phyloP scores from a whole-genome alignment of 2,329 filamentous ascomycete species.

The Cercospora berteroae region DNA sequence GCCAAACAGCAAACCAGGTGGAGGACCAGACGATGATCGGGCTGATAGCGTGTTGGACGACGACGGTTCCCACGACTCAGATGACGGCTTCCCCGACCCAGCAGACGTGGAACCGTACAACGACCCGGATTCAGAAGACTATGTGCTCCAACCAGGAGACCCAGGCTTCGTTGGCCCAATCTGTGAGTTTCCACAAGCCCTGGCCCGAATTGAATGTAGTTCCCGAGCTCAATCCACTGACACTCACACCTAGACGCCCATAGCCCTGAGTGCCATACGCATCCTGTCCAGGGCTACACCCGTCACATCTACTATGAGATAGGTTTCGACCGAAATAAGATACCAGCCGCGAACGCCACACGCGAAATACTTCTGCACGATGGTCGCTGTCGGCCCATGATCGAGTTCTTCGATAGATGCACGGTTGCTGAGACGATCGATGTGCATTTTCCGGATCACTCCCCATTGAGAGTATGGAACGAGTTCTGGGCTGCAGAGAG shows the following conservation, averaged over 20 bases:
- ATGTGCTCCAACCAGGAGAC: neutral
- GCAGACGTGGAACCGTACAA: too few species aligned
- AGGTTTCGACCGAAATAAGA: neutral
- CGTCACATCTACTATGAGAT: neutral
- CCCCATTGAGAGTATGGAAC: neutral
- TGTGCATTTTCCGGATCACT: neutral
- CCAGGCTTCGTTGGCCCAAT: neutral
- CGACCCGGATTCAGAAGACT: neutral
- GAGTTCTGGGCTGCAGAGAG: neutral
- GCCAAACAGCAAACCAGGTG: neutral
- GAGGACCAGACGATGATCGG: neutral
- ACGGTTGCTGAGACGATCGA: constrained; percentile 4
- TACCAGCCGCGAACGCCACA: neutral
- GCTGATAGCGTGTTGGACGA: neutral
- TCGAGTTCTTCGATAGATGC: constrained; percentile 2
- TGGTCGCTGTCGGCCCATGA: neutral
- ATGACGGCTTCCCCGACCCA: too few species aligned
- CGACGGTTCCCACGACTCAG: neutral
- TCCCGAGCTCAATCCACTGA: neutral
- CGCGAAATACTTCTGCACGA: neutral
- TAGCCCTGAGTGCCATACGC: constrained; percentile 7
- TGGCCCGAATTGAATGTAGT: too few species aligned
- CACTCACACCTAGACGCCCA: neutral
- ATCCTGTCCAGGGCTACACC: neutral
- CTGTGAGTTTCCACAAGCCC: too few species aligned